Conservation (phyloP, 768 basidiomycete species). For the Serendipita indica region DNA sequence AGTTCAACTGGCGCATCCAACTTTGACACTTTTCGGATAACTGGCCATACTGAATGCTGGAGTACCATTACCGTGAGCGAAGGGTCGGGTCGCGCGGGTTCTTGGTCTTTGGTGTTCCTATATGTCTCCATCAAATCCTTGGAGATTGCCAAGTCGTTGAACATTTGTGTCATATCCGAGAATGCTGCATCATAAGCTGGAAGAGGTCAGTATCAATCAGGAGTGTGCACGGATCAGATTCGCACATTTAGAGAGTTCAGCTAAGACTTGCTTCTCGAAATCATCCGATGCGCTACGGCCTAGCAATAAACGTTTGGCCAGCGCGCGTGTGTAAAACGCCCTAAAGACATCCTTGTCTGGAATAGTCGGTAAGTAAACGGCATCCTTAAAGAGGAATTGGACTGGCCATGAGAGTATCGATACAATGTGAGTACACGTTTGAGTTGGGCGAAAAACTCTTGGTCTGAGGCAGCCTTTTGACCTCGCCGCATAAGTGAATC, state of each 20-base stretch:
- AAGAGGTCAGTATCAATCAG: constrained; percentile 3
- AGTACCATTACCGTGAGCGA: constrained; percentile 60
- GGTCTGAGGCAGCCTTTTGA: constrained; percentile 51
- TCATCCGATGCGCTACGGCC: constrained; percentile 75
- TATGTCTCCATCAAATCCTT: constrained; percentile 57
- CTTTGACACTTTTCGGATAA: constrained; percentile 25
- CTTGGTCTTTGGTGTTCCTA: constrained; percentile 21
- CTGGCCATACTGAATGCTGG: constrained; percentile 84
- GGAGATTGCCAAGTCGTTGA: constrained; percentile 73
- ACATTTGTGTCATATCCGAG: constrained; percentile 88
- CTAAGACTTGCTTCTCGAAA: constrained; percentile 69
- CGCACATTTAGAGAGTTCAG: constrained; percentile 70
- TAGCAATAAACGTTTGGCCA: constrained; percentile 80
- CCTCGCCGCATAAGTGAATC: constrained; percentile 80
- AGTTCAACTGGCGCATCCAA: not conserved
- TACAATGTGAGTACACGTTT: constrained; percentile 60
- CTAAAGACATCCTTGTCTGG: constrained; percentile 84
- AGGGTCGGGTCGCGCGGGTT: constrained; percentile 24
- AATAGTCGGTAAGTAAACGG: not conserved
- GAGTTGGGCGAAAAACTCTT: constrained; percentile 45
- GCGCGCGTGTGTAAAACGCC: constrained; percentile 74
- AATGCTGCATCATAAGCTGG: constrained; percentile 92
- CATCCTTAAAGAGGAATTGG: not conserved
- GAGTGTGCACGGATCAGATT: constrained; percentile 15
- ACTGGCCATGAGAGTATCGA: constrained; percentile 52